Percentiles rank a stretch among this genome's conserved stretches.
Evolutionary conservation across 345 rosid species (phyloP).

Genomic region (Gossypium stocksii): DNA sequence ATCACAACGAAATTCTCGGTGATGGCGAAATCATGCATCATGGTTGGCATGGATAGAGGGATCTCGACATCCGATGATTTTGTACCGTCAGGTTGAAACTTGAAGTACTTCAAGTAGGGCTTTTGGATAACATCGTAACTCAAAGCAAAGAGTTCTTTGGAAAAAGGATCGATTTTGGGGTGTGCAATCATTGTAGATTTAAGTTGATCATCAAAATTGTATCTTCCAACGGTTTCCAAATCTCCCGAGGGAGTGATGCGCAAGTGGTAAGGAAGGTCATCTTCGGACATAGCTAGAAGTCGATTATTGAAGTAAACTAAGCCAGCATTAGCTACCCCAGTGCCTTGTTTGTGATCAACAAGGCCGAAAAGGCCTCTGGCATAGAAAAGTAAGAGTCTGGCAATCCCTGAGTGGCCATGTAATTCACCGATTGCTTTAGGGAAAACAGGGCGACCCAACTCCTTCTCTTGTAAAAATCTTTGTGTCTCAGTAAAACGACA

Average conservation of each 20-base stretch:
- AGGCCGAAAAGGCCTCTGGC: conserved; percentile 73
- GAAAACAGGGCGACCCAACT: conserved; percentile 56
- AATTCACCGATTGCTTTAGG: conserved; percentile 91
- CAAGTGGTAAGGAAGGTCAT: conserved; percentile 88
- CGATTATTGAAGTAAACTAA: conserved; percentile 68
- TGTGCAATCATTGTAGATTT: conserved; percentile 84
- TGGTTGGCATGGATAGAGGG: conserved; percentile 61
- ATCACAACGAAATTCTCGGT: conserved; percentile 79
- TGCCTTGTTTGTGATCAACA: conserved; percentile 61
- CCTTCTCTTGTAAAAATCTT: conserved; percentile 49
- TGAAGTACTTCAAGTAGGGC: conserved; percentile 78
- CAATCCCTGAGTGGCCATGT: conserved; percentile 83
- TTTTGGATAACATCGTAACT: conserved; percentile 79
- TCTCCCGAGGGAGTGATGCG: conserved; percentile 61
- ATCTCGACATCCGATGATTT: conserved; percentile 84
- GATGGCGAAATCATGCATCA: conserved; percentile 96
- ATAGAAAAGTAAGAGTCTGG: conserved; percentile 58
- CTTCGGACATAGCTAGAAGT: conserved; percentile 88
- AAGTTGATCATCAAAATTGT: conserved; percentile 62
- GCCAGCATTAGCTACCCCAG: conserved; percentile 91
- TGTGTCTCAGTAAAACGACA: conserved; percentile 84
- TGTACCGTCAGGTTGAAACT: conserved; percentile 49
- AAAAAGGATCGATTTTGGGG: conserved; percentile 74
- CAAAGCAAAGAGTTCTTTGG: conserved; percentile 71
- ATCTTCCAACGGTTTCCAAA: conserved; percentile 66